These are phyloP conservation scores for Juglanconis juglandina DNA, from an alignment of 2,329 filamentous ascomycete genomes.

Conservation along the genomic window DNA sequence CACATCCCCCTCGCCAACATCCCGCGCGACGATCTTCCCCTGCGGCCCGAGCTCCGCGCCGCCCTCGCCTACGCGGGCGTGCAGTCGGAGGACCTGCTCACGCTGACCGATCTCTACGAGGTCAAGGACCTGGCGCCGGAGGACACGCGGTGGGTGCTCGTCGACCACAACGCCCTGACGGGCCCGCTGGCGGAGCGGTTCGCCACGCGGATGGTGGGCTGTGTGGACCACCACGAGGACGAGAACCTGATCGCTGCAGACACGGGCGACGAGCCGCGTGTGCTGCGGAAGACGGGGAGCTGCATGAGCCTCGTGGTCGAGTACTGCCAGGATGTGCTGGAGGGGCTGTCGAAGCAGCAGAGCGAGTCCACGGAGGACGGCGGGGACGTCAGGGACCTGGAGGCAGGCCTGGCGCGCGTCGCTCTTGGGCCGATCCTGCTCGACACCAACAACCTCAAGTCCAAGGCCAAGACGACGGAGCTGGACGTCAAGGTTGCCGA, in stretches of 20 bases:
- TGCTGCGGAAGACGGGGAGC: constrained; percentile 67
- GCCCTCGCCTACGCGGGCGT: constrained; percentile 62
- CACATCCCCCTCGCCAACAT: constrained; percentile 75
- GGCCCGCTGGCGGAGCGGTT: constrained; percentile 57
- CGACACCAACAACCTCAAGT: constrained; percentile 65
- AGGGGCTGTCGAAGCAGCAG: constrained; percentile 33
- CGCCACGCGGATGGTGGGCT: constrained; percentile 53
- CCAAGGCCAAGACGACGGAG: constrained; percentile 38
- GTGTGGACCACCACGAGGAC: constrained; percentile 78
- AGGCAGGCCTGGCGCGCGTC: constrained; percentile 62
- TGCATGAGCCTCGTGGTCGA: constrained; percentile 69
- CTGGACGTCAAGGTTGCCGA: constrained; percentile 37
- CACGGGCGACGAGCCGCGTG: constrained; percentile 48
- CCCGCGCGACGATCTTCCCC: constrained; percentile 59
- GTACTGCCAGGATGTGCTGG: constrained; percentile 57
- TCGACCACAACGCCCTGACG: constrained; percentile 75
- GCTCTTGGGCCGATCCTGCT: constrained; percentile 69
- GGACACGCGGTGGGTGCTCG: constrained; percentile 67
- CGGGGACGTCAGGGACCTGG: constrained; percentile 31
- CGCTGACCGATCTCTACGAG: constrained; percentile 46
- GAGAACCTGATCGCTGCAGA: constrained; percentile 52
- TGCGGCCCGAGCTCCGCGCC: constrained; percentile 70
- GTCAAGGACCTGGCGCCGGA: constrained; percentile 41
- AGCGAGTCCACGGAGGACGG: constrained; percentile 30
- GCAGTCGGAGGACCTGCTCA: constrained; percentile 60